Evolutionary conservation across 495 filamentous ascomycete species (phyloP).

Genomic region (Ramalina intermedia): DNA sequence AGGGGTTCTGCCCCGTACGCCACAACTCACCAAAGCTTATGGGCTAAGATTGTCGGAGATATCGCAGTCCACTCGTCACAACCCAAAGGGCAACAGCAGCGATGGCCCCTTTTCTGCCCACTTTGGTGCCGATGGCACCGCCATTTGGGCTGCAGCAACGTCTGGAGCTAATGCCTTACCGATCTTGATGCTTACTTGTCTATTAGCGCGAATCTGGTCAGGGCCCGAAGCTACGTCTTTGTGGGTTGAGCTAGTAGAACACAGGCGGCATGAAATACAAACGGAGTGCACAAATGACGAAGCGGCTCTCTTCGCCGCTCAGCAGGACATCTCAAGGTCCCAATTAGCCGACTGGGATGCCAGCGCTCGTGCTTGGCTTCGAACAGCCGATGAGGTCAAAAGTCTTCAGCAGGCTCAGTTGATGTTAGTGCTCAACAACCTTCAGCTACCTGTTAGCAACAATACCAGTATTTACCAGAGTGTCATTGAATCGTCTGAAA

Average conservation of each 20-base stretch:
- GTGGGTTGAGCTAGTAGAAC: slow-evolving; percentile 17
- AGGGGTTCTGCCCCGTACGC: slow-evolving; percentile 15
- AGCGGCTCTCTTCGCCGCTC: slow-evolving; percentile 1
- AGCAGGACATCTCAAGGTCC: slow-evolving; percentile 13
- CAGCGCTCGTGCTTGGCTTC: slow-evolving; percentile 23
- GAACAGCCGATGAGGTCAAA: slow-evolving; percentile 17
- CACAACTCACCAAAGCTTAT: slow-evolving; percentile 24
- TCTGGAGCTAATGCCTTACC: slow-evolving; percentile 20
- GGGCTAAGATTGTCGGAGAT: slow-evolving; percentile 26
- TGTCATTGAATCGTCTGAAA: slow-evolving; percentile 11
- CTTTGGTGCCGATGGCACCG: slow-evolving; percentile 19
- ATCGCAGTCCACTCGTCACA: slow-evolving; percentile 3
- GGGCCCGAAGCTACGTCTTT: slow-evolving; percentile 22
- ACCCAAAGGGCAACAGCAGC: slow-evolving; percentile 2
- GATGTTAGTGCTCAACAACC: slow-evolving; percentile 23
- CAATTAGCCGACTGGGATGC: slow-evolving; percentile 25
- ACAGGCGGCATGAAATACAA: not conserved
- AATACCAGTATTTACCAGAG: slow-evolving; percentile 13
- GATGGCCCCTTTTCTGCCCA: slow-evolving; percentile 9
- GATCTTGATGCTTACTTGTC: slow-evolving; percentile 24
- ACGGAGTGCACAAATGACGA: not conserved
- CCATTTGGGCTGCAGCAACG: slow-evolving; percentile 28
- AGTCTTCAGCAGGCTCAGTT: slow-evolving; percentile 20
- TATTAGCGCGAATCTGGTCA: slow-evolving; percentile 22
- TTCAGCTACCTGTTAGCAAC: slow-evolving; percentile 15